Evolutionary conservation across 768 basidiomycete species (phyloP), one percentile per base, ranked within the genome.

Genomic region (Nidularia pulvinata): DNA sequence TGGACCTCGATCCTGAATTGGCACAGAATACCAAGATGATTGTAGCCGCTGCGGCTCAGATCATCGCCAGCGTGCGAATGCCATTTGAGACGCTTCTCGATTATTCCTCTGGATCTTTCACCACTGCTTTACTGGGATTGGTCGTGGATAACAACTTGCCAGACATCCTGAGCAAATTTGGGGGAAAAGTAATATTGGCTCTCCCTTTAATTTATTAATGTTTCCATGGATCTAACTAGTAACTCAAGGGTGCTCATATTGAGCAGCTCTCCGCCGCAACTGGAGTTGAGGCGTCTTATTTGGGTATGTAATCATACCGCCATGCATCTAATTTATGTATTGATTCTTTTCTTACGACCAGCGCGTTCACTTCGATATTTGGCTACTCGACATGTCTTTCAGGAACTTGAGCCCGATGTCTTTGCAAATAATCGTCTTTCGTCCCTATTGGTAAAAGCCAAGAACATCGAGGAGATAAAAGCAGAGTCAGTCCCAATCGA

Each of bases 381-480:
- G 19, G 65, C 71, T 7, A 68, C 69, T 0, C 60, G 65, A 36
- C 70, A 73, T 53, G 60, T 75, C 55, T 75, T 75, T 61, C 36
- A 34, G 32, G 75, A 76, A 50, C 56, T 69, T 36, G 54, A 55
- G 1, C 68, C 69, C 4, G 58, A 72, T 52, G 65, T 69, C 4
- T 76, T 70, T 48, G 57, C 65, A 7, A 67, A 72, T 53, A 76
- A 74, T 57, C 65, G 67, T 14, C 55, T 67, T 9, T 73, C 73
- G 2, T 65, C 67, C 1, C 11, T 65, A 5, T 55, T 76, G 1
- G 65, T 63, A 46, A 73, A 66, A 32, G 57, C 52, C 9, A 71
- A 65, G 58, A 55, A 55, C 7, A 51, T 65, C 34, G 54, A 57
- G 32, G 68, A 61, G 6, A 62, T 73, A 19, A 55, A 59, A 44